Evolutionary conservation across 1,284 basidiomycete genomes (phyloP).

Genomic region (Cryptococcus hybrid): DNA sequence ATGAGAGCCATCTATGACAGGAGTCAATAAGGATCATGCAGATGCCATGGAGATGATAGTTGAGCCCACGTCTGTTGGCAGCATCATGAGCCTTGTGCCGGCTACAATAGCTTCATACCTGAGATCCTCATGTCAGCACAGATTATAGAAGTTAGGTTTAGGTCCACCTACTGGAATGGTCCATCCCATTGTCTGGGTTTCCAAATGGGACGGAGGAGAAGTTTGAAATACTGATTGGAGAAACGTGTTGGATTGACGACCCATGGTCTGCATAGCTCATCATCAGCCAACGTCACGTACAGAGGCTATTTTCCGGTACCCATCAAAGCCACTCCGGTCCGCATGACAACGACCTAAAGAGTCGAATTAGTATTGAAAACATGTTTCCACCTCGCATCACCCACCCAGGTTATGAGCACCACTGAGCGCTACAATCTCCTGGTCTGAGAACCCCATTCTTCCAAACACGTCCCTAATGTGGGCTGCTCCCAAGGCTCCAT

Average conservation of each 20-base stretch:
- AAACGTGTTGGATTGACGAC: conserved; percentile 53
- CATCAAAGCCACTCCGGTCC: too few relatives aligned
- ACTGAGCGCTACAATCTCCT: conserved; percentile 58
- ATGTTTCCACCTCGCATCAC: neutral
- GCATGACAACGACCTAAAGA: conserved; percentile 51
- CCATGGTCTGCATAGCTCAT: conserved; percentile 33
- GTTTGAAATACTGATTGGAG: too few relatives aligned
- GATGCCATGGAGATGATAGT: neutral
- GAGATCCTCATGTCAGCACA: neutral
- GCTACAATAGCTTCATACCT: conserved; percentile 51
- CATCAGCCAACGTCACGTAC: neutral
- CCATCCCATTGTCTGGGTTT: conserved; percentile 56
- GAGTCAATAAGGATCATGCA: conserved; percentile 2
- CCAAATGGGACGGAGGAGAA: conserved; percentile 55
- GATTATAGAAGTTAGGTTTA: conserved; percentile 14
- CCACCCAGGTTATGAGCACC: conserved; percentile 57
- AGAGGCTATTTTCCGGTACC: conserved; percentile 34
- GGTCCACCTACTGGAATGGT: conserved; percentile 53
- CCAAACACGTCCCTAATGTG: conserved; percentile 56
- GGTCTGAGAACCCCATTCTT: conserved; percentile 56
- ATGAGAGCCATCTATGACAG: conserved; percentile 48
- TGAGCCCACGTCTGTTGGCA: conserved; percentile 52
- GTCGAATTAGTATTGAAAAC: neutral
- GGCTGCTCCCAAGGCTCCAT: conserved; percentile 53
- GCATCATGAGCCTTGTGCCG: conserved; percentile 57